Base-by-base conservation (phyloP, 768 basidiomycete species). In the Pleurotus ostreatus region DNA sequence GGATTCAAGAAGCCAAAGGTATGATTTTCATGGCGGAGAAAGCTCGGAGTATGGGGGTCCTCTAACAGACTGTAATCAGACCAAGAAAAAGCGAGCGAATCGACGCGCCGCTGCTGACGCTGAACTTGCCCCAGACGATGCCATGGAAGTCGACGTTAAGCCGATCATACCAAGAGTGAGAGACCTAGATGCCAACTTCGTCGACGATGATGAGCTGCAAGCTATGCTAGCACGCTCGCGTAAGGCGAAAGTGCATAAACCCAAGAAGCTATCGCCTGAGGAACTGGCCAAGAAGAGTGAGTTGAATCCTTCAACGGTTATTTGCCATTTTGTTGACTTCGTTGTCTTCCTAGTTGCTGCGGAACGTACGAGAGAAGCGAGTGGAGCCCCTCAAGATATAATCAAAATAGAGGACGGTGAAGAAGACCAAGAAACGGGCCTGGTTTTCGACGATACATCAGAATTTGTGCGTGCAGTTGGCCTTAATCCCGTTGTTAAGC, bases 161-260 rank as follows among this genome's bases (percentile, higher is more conserved):
- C 83, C 88, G n/a, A 74, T 83, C 56, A 72, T 84, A 23, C 83
- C 86, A 58, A 78, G 86, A 61, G 76, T 77, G 61, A 80, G 88
- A 63, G 84, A 94, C 67, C 78, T 93, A 52, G 85, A 94, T 67
- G 78, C 80, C 63, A 96, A 96, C 72, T 92, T 97, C 70, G 88
- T 98, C 60, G 97, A 98, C 72, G 97, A 99, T 70, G 97, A 99
- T 70, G 97, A 99, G 65, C 82, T 99, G 43, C 95, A 98, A 77
- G 90, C 91, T 41, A 92, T 91, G 23, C 78, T 98, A 57, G 88
- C 96, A 37, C 84, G 92, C 8, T 85, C 92, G 57, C 81, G 97
- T 57, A 83, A 89, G 64, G 88, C 88, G 48, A 92, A 90, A 62
- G 76, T 93, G 3, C 84, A 82, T 65, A 92, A 89, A 67, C 62